Evolutionary conservation across 345 rosid species (phyloP), one percentile per base, ranked within the genome.

Genomic region (Geranium brycei): DNA sequence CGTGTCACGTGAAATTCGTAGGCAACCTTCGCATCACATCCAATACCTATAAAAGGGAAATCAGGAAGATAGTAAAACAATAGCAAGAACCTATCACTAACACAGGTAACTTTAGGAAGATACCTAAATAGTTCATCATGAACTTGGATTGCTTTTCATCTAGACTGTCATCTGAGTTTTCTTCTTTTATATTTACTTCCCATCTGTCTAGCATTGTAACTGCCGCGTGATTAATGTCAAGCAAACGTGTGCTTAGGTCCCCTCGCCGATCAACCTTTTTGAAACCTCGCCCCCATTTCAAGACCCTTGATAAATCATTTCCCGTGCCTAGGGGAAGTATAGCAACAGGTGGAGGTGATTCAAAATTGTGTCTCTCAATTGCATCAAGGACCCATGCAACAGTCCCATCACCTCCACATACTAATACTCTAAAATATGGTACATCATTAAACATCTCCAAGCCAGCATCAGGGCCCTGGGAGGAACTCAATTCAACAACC

Each of bases 1-100:
- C 96, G 82, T 53, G 79, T 81, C 73, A 81, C 64, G 47, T 88
- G 96, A 77, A 88, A 86, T 56, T 88, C 91, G 76, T 86, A 82
- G 13, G 96, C 96, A 69, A 88, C 88, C 81, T 88, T 88, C 4
- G 96, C 96, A 77, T 88, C 96, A 61, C 96, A 88, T 58, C 96
- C 96, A 68, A 88, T 81, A 70, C 96, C 96, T 88, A 62, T 23
- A 71, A 60, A 71, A 69, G 40, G 10, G 35, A 62, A 77, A 31
- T 19, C 60, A 68, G 77, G 56, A 62, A 23, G 59, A 4, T 31
- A 55, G 41, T 53, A 64, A 57, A 61, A 72, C 55, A n/a, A 62
- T 57, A 63, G 58, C 66, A 64, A 57, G 57, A 63, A 71, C 59
- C 47, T 17, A 58, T 35, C 31, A 59, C 59, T 53, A 63, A 59